phyloP scores from a whole-genome alignment of 768 basidiomycete genomes.

The Jaapia argillacea region DNA sequence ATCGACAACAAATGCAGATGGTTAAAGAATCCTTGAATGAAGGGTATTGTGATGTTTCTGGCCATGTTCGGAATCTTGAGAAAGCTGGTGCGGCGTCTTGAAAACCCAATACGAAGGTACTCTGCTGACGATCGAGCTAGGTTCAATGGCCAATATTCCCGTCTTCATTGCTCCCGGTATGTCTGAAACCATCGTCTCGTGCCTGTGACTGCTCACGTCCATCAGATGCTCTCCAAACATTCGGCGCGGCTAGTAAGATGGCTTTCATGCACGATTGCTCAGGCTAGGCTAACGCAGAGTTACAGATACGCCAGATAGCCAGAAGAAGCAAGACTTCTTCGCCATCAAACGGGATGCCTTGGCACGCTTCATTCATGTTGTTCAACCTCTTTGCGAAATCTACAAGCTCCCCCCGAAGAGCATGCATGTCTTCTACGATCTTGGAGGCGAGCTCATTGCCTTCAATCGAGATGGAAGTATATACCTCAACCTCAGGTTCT shows the following conservation, averaged over 20 bases:
- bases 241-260: too few species aligned
- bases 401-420: conserved; percentile 68
- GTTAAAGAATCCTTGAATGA: conserved; percentile 72
- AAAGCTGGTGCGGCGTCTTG: conserved; percentile 57
- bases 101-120: too few species aligned
- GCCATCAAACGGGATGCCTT: conserved; percentile 42
- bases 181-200: not conserved
- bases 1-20: conserved; percentile 56
- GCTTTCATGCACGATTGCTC: too few species aligned
- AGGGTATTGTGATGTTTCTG: conserved; percentile 76
- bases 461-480: conserved; percentile 88
- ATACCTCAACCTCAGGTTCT: conserved; percentile 83
- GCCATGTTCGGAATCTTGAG: conserved; percentile 47
- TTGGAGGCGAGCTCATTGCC: conserved; percentile 73
- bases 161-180: not conserved
- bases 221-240: too few species aligned
- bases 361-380: conserved; percentile 63
- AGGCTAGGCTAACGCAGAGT: too few species aligned
- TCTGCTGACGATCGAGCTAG: conserved; percentile 28
- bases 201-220: not conserved
- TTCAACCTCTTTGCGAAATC: conserved; percentile 53
- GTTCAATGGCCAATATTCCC: conserved; percentile 50
- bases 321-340: conserved; percentile 29
- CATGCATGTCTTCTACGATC: conserved; percentile 83
- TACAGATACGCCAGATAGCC: too few species aligned